Conservation (phyloP, 2,329 filamentous ascomycete species). For the Dichotomopilus funicola region DNA sequence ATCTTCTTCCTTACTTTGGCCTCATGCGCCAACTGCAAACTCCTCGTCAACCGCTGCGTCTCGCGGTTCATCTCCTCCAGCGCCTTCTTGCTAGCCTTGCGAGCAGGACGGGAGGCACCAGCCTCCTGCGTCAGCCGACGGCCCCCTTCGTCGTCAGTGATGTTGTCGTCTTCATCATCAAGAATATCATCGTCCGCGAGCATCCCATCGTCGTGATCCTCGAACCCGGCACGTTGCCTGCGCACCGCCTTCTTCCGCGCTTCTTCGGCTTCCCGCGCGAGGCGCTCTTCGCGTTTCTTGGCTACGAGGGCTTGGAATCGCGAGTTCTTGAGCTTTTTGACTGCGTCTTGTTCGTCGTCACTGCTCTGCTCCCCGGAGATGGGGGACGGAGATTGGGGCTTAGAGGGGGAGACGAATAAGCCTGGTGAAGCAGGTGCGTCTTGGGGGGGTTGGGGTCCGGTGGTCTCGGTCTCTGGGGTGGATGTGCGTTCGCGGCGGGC, state of each 20-base stretch:
- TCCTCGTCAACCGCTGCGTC: conserved; percentile 83
- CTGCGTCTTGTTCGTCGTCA: conserved; percentile 38
- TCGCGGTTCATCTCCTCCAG: conserved; percentile 92
- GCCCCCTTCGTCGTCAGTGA: conserved; percentile 57
- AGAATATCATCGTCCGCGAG: conserved; percentile 28
- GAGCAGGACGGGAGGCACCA: conserved; percentile 47
- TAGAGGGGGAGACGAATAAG: conserved; percentile 25
- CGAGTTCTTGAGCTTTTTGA: conserved; percentile 39
- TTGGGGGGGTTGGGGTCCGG: conserved; percentile 6
- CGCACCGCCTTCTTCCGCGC: conserved; percentile 43
- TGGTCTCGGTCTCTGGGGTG: conserved; percentile 24
- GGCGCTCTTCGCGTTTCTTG: conserved; percentile 66
- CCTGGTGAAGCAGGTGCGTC: conserved; percentile 20
- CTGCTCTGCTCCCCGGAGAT: conserved; percentile 20
- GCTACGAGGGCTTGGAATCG: conserved; percentile 67
- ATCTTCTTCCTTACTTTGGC: conserved; percentile 89
- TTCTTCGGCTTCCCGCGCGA: conserved; percentile 60
- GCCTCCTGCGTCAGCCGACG: conserved; percentile 60
- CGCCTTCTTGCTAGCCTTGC: conserved; percentile 91
- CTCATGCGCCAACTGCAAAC: conserved; percentile 85
- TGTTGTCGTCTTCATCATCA: conserved; percentile 39
- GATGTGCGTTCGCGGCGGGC: conserved; percentile 32
- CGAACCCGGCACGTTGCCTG: conserved; percentile 31
- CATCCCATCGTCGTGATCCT: conserved; percentile 34
- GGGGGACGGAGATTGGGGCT: conserved; percentile 26